Evolutionary conservation across 2,329 filamentous ascomycete species (phyloP), one percentile per base, ranked within the genome.

Genomic region (Xenoacremonium recifei): DNA sequence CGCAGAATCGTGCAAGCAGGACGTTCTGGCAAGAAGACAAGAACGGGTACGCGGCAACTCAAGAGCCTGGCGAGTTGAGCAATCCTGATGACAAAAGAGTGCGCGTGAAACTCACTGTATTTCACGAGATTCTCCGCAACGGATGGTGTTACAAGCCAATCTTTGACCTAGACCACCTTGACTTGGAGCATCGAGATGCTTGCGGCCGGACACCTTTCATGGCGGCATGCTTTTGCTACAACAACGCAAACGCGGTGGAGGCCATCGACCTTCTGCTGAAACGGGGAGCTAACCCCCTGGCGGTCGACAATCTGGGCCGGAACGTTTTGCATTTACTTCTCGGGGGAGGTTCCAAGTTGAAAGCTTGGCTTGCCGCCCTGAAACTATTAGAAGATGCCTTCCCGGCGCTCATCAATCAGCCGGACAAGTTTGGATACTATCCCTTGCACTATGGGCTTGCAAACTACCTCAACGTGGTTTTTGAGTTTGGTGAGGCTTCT

Each of bases 361-460:
- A 36, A 9, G 20, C 27, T 2, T 47, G 36, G 21, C 13, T 42
- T 10, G 21, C 32, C 10, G 20, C 12, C 3, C 25, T 53, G 31
- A 33, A 40, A 19, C 18, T 40, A 2, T 19, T 55, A 2, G 39
- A 30, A 4, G 18, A 19, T 4, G 38, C 27, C 30, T 16, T 43
- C 6, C 35, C 36, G 3, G 15, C 9, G 5, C 30, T 55, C 1
- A 16, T 55, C 32, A 49, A 51, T 29, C 25, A 47, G 32, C 13
- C 32, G 15, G 52, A 55, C 23, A n/a, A 5, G 23, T 39, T 41
- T 16, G 51, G 51, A 3, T 51, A 44, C 18, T 38, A 31, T 13
- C 52, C 51, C 5, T 25, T 55, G 2, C 47, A 53, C 15, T 53
- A 55, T 19, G 47, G 38, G 2, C 30, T 50, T 7, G 40, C 32